Evolutionary conservation across 208 protist genomes (phyloP), one percentile per base, ranked within the genome.

Genomic region (Crithidia fasciculata): DNA sequence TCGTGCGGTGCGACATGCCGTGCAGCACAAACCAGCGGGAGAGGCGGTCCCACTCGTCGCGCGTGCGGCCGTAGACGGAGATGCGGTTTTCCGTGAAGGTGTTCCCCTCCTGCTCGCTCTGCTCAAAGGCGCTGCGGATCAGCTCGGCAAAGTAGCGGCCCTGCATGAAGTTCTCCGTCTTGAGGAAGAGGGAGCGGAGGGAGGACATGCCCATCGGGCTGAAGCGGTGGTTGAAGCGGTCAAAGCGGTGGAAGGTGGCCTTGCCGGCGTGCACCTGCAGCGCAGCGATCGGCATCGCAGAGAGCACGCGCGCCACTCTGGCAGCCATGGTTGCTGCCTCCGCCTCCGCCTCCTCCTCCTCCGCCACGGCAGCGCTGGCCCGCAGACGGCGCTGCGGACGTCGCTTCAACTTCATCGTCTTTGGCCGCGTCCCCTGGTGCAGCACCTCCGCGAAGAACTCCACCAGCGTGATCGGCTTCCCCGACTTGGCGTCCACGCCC

Each of bases 1-100:
- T 97, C 61, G 99, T 98, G 16, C 77, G 77, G 64, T 94, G 96
- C 40, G 88, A 89, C 76, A 99, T 83, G 41, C 90, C 81, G 78
- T 99, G 91, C 55, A 91, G 76, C 59, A 88, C 79, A 52, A 94
- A 88, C 91, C 93, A 97, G 15, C 76, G 57, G 41, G 91, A 81
- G 41, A 97, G 82, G 7, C 74, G 66, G 36, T 88, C 81, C 90
- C 93, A 97, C 76, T 97, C 93, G 18, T 69, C 47, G 40, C 43
- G 61, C 5, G 54, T 15, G 36, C 83, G 76, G 8, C 93, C 93
- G 73, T 95, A 96, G 56, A 97, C 91, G 74, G 93, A 95, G 40
- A 97, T 76, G 6, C 91, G 89, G 75, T 93, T 92, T 74, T 97
- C 91, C 0, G 89, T 93, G 74, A 92, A 95, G 45, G 76, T 81